Evolutionary conservation across 2,329 filamentous ascomycete genomes (phyloP).

Genomic region (Diplodia corticola): DNA sequence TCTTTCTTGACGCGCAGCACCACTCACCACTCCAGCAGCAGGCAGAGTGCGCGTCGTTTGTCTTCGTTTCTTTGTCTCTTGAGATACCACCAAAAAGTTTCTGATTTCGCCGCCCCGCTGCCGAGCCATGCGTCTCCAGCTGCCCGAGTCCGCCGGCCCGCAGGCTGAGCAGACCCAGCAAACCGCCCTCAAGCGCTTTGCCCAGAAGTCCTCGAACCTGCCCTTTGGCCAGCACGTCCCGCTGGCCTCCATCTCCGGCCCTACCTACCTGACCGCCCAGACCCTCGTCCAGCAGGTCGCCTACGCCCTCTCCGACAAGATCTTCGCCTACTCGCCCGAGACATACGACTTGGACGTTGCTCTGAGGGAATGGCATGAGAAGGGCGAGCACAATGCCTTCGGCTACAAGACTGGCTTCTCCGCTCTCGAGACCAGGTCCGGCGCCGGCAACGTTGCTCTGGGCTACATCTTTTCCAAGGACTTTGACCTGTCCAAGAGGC

Average conservation of each 20-base stretch:
- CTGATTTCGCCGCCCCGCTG: slow-evolving; percentile 7
- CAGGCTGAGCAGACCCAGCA: slow-evolving; percentile 29
- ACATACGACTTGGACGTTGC: slow-evolving; percentile 88
- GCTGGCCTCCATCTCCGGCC: slow-evolving; percentile 69
- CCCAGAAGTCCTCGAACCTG: slow-evolving; percentile 49
- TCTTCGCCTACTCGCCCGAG: slow-evolving; percentile 95
- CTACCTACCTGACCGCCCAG: slow-evolving; percentile 91
- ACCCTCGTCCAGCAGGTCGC: slow-evolving; percentile 93
- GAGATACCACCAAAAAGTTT: slow-evolving; percentile 12
- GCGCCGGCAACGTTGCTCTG: slow-evolving; percentile 86
- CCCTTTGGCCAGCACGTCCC: slow-evolving; percentile 55
- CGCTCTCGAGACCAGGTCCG: slow-evolving; percentile 80
- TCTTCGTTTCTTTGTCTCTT: background rate
- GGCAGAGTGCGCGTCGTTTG: slow-evolving; percentile 3
- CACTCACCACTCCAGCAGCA: background rate
- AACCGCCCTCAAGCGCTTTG: slow-evolving; percentile 37
- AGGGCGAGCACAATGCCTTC: slow-evolving; percentile 74
- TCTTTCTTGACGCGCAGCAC: background rate
- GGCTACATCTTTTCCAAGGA: slow-evolving; percentile 98
- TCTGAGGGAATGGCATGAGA: slow-evolving; percentile 71
- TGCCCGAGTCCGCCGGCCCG: slow-evolving; percentile 40
- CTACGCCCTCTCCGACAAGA: slow-evolving; percentile 92
- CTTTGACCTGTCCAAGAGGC: slow-evolving; percentile 86
- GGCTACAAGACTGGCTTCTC: slow-evolving; percentile 77
- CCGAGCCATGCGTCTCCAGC: slow-evolving; percentile 41